Evolutionary conservation across 305 asterid genomes (phyloP).

Genomic region (Fraxinus xanthoxyloides): DNA sequence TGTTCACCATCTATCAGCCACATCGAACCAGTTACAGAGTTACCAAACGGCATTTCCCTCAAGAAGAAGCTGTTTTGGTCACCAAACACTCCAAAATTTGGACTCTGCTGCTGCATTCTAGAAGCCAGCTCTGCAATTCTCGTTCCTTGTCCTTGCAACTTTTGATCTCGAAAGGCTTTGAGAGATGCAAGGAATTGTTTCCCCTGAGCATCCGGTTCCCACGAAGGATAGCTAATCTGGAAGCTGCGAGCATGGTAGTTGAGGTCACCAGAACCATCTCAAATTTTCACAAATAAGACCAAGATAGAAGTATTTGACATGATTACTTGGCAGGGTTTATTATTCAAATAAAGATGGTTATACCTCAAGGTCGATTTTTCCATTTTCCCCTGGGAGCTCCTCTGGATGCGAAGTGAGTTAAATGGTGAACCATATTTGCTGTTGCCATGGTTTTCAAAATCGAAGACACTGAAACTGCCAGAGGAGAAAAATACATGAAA

Average conservation of each 20-base stretch:
- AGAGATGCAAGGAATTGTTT: conserved; percentile 66
- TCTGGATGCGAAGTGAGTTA: conserved; percentile 43
- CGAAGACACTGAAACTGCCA: conserved; percentile 82
- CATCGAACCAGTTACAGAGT: conserved; percentile 40
- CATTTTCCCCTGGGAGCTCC: conserved; percentile 99
- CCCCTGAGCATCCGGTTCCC: conserved; percentile 77
- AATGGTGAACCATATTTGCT: conserved; percentile 73
- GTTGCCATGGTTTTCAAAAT: conserved; percentile 82
- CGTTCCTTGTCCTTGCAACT: conserved; percentile 42
- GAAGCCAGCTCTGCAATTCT: conserved; percentile 34
- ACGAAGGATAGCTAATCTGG: conserved; percentile 68
- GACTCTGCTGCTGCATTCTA: conserved; percentile 43
- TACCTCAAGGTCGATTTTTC: conserved; percentile 95
- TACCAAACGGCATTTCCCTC: conserved; percentile 36
- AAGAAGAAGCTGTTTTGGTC: conserved; percentile 41
- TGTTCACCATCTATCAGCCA: conserved; percentile 67
- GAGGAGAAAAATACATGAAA: neutral
- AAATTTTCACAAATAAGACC: neutral
- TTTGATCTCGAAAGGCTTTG: conserved; percentile 65
- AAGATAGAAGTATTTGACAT: neutral
- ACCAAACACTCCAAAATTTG: conserved; percentile 34
- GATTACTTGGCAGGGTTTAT: neutral
- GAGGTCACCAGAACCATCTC: neutral
- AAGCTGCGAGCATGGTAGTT: conserved; percentile 52
- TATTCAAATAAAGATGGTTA: neutral